Conservation (phyloP, 2,329 filamentous ascomycete genomes). For the Pseudomassariella vexata region DNA sequence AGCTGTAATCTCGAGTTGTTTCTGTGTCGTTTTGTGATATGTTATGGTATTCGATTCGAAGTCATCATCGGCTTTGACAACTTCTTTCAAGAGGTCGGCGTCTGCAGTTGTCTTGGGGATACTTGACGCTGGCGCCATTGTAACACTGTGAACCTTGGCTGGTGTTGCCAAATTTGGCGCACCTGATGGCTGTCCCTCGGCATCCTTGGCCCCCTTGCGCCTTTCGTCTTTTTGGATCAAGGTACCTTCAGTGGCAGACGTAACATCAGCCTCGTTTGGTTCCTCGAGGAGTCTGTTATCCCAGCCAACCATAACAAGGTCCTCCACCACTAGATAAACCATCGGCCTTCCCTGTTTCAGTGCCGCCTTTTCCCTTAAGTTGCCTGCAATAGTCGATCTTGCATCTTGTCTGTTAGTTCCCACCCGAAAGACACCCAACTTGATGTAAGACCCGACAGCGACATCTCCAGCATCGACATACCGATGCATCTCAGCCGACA, state of each 20-base stretch:
- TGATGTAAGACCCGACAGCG: constrained; percentile 42
- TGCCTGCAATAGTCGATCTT: constrained; percentile 6
- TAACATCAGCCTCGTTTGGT: constrained; percentile 3
- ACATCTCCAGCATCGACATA: constrained; percentile 41
- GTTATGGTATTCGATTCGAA: constrained; percentile 32
- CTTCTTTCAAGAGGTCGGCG: constrained; percentile 6
- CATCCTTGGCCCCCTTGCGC: too few species aligned
- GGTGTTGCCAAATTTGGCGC: too few species aligned
- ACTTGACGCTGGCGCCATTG: too few species aligned
- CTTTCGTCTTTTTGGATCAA: too few species aligned
- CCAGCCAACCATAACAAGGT: constrained; percentile 42
- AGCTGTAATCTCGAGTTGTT: constrained; percentile 11
- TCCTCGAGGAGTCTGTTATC: constrained; percentile 32
- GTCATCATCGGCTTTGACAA: constrained; percentile 26
- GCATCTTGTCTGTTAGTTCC: neutral
- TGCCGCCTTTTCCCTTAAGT: constrained; percentile 6
- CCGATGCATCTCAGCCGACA: constrained; percentile 38
- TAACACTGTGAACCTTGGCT: too few species aligned
- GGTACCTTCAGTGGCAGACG: neutral
- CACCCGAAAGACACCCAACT: constrained; percentile 34
- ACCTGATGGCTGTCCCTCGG: too few species aligned
- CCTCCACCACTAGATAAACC: constrained; percentile 40
- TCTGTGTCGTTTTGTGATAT: constrained; percentile 11
- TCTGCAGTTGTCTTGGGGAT: too few species aligned
- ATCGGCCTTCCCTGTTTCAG: constrained; percentile 17